These are phyloP conservation scores for Pseudozyma hubeiensis DNA, from an alignment of 1,284 basidiomycete species.

Conservation along the genomic window DNA sequence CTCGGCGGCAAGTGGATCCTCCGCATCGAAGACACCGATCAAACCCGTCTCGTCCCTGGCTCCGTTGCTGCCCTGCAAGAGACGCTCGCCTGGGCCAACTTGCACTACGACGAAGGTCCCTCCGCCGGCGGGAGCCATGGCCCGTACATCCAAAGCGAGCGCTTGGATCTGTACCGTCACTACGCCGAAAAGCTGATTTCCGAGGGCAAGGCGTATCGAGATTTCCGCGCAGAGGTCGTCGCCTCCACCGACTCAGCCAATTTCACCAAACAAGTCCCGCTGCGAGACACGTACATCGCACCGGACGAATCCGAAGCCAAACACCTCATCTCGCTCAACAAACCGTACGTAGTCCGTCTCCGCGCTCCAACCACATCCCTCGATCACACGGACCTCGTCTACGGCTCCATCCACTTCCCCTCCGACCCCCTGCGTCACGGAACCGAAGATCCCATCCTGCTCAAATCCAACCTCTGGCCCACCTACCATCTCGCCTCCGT, in stretches of 20 bases:
- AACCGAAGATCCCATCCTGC: constrained; percentile 85
- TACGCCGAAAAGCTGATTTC: constrained; percentile 82
- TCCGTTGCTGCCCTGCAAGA: constrained; percentile 83
- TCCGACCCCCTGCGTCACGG: constrained; percentile 63
- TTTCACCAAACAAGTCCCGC: constrained; percentile 74
- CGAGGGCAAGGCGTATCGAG: constrained; percentile 90
- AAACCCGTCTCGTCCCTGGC: constrained; percentile 75
- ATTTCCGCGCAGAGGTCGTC: constrained; percentile 82
- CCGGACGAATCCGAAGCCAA: constrained; percentile 81
- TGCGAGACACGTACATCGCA: constrained; percentile 83
- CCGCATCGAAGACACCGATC: constrained; percentile 94
- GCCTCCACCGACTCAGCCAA: constrained; percentile 73
- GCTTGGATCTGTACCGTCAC: constrained; percentile 82
- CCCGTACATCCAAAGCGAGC: constrained; percentile 78
- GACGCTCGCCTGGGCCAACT: constrained; percentile 89
- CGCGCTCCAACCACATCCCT: constrained; percentile 12
- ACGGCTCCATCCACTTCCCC: constrained; percentile 77
- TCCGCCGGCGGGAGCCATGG: constrained; percentile 66
- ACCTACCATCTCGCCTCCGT: constrained; percentile 97
- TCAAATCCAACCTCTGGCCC: constrained; percentile 92
- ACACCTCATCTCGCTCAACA: constrained; percentile 78
- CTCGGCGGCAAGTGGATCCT: constrained; percentile 87
- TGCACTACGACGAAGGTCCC: constrained; percentile 89
- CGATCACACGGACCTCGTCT: constrained; percentile 76
- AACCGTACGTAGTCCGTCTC: constrained; percentile 84